Percentiles rank a stretch among this genome's conserved stretches.
phyloP scores from a whole-genome alignment of 2,329 filamentous ascomycete species.

The Exophiala phaeomuriformis region DNA sequence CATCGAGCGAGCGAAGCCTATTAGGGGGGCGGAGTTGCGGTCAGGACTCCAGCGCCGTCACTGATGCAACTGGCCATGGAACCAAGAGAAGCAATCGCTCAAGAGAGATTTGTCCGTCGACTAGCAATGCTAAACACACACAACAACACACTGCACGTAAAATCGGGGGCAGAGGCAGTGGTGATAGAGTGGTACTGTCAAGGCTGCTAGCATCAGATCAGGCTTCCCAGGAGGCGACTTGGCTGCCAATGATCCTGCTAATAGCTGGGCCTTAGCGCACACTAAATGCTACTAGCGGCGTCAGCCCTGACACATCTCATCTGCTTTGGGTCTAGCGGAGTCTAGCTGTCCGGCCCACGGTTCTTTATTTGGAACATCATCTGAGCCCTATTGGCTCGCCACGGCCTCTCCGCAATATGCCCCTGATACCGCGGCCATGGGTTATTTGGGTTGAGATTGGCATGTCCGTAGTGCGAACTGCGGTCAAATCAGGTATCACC shows the following conservation, averaged over 20 bases:
- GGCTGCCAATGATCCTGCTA: no score
- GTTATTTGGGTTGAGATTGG: slow-evolving; percentile 17
- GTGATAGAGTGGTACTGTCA: not conserved
- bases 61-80: not conserved
- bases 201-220: no score
- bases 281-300: not conserved
- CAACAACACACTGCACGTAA: not conserved
- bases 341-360: not conserved
- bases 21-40: slow-evolving; percentile 5
- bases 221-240: no score
- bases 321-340: slow-evolving; percentile 1
- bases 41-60: not conserved
- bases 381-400: not conserved
- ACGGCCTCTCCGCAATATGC: slow-evolving; percentile 11
- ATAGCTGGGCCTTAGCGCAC: no score
- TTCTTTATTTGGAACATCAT: slow-evolving; percentile 16
- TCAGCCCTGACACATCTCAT: slow-evolving; percentile 1
- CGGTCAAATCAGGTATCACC: not conserved
- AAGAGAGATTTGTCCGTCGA: slow-evolving; percentile 13
- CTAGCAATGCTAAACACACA: not conserved
- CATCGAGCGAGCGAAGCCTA: not conserved
- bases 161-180: not conserved
- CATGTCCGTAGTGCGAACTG: slow-evolving; percentile 19
- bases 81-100: not conserved
- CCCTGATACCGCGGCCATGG: slow-evolving; percentile 21